These are phyloP conservation scores for Punctularia strigosozonata DNA, from an alignment of 768 basidiomycete genomes.

Conservation along the genomic window DNA sequence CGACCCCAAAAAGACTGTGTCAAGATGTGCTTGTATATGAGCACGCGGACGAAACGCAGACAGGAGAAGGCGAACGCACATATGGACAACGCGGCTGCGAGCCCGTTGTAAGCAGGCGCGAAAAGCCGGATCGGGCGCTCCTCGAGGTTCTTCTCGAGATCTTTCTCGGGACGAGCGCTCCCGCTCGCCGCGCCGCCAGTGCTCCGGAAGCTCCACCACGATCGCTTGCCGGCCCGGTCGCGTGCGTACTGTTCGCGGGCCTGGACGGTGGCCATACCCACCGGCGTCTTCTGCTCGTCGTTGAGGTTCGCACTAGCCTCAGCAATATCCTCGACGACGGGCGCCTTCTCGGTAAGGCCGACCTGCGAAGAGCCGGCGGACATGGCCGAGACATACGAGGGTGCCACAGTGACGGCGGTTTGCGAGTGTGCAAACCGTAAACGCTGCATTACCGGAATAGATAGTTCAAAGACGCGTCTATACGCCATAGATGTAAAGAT, in stretches of 20 bases:
- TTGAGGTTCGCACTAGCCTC: not conserved
- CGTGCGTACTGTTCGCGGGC: too few species aligned
- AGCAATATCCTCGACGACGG: constrained; percentile 11
- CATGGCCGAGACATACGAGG: too few species aligned
- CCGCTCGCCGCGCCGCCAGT: too few species aligned
- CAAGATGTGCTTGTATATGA: too few species aligned
- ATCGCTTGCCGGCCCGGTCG: too few species aligned
- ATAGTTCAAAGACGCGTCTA: too few species aligned
- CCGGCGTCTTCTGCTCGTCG: not conserved
- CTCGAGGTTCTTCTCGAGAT: constrained; percentile 31
- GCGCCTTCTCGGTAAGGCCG: constrained; percentile 39
- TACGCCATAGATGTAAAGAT: too few species aligned
- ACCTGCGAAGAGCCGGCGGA: constrained; percentile 41
- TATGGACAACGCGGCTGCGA: constrained; percentile 52
- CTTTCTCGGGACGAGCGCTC: constrained; percentile 4
- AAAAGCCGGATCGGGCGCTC: constrained; percentile 39
- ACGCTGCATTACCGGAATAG: too few species aligned
- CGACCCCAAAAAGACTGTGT: constrained; percentile 54
- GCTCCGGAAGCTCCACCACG: too few species aligned
- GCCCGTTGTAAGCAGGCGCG: constrained; percentile 60
- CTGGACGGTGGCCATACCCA: too few species aligned
- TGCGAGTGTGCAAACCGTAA: too few species aligned
- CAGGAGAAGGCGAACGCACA: constrained; percentile 46
- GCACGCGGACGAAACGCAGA: too few species aligned
- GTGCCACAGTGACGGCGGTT: constrained; percentile 23